Evolutionary conservation across 768 basidiomycete species (phyloP), one percentile per base, ranked within the genome.

Genomic region (Agaricus bisporus): DNA sequence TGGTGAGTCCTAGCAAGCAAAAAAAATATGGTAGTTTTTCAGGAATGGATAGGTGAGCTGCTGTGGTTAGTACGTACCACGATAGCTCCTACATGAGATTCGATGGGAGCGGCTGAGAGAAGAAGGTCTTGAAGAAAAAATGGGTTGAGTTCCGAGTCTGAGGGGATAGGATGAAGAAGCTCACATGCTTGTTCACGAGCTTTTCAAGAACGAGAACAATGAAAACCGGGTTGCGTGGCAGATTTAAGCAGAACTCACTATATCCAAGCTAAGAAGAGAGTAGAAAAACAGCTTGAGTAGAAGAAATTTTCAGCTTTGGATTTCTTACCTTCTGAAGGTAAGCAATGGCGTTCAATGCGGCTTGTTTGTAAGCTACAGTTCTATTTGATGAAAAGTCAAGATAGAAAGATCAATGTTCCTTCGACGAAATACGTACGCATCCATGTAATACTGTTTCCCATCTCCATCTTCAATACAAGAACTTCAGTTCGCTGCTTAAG

Each of bases 361-460:
- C 88, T 67, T 87, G 86, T 63, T 90, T 88, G 64, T 86, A 90
- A 2, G 88, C 87, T 15, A 86, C 84, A 18, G 86, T 80, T 0
- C 83, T 85, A 47, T 39, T 17, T 32, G 18, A n/a, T 5, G 35
- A 1, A 17, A n/a, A 48, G 42, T 41, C 46, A 39, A 39, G 38
- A 32, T 8, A 11, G 11, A 11, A 32, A 32, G 11, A 32, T 8
- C 5, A 32, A 32, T 7, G 32, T 32, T 32, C 8, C 32, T 15
- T 5, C 5, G n/a, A 11, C 5, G n/a, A 15, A 18, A 25, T 11
- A 25, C 79, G 61, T 65, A 86, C 78, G 85, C 82, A 60, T 86
- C 83, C 87, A 89, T 89, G 61, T 82, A 75, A 66, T 87, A 85
- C 65, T 88, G 86, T 56, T 77, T 83, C 10, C 86, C 86, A 60